Evolutionary conservation across 164 flowering plant genomes (phyloP).

Genomic region (Tetracentron sinense): DNA sequence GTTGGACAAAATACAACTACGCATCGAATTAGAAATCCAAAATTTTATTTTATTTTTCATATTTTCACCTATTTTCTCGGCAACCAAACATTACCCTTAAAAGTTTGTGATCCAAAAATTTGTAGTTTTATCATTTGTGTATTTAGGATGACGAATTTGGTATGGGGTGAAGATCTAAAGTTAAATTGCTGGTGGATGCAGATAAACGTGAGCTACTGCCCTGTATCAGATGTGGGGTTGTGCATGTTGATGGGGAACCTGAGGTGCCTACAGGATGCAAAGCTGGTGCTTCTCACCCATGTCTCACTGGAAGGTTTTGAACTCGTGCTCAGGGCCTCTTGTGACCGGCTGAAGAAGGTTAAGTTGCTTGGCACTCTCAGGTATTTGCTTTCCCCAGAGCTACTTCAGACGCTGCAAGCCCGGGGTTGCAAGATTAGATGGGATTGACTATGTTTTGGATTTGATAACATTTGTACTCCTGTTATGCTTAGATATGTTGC

Average conservation of each 20-base stretch:
- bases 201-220: slow-evolving; percentile 61
- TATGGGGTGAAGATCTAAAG: not conserved
- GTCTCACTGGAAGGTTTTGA: slow-evolving; percentile 58
- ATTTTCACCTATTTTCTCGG: no score
- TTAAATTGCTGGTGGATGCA: slow-evolving; percentile 21
- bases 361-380: slow-evolving; percentile 42
- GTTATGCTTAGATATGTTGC: no score
- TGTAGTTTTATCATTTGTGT: no score
- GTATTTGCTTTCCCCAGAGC: slow-evolving; percentile 41
- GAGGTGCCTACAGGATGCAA: slow-evolving; percentile 63
- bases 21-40: no score
- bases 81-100: no score
- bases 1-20: no score
- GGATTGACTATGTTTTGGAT: slow-evolving; percentile 32
- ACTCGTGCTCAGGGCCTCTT: slow-evolving; percentile 51
- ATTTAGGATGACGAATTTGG: no score
- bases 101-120: no score
- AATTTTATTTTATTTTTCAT: no score
- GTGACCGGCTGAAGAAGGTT: slow-evolving; percentile 56
- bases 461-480: no score
- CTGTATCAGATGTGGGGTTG: slow-evolving; percentile 45
- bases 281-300: slow-evolving; percentile 46
- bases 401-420: slow-evolving; percentile 37
- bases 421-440: slow-evolving; percentile 61
- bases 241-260: slow-evolving; percentile 52